These are phyloP conservation scores for Tetradesmus lagerheimii DNA, from an alignment of 139 green algal species.

Conservation along the genomic window DNA sequence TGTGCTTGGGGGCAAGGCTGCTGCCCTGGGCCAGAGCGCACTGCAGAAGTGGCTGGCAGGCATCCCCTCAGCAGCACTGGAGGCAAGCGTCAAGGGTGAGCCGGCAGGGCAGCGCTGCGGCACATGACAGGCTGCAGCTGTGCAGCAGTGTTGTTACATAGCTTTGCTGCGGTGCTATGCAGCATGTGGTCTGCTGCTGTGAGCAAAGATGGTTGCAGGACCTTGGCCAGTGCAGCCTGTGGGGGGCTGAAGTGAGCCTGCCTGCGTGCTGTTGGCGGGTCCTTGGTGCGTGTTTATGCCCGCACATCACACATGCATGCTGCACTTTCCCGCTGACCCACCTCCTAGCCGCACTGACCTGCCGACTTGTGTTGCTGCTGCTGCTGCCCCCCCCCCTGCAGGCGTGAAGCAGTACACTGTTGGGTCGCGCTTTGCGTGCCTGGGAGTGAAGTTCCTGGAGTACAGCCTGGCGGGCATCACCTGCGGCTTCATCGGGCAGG, in stretches of 20 bases:
- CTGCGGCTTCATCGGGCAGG: conserved; percentile 94
- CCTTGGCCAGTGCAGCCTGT: too few relatives aligned
- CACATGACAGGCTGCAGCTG: neutral
- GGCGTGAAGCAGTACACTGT: conserved; percentile 72
- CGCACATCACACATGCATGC: neutral
- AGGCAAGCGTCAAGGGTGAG: conserved; percentile 29
- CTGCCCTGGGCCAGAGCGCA: conserved; percentile 13
- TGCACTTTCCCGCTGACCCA: neutral
- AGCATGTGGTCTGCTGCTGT: too few relatives aligned
- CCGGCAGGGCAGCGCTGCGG: neutral
- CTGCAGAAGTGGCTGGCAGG: conserved; percentile 38
- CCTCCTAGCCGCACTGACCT: neutral
- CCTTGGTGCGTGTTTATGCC: too few relatives aligned
- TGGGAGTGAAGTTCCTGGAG: conserved; percentile 88
- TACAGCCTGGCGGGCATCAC: conserved; percentile 90
- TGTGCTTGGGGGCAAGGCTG: conserved; percentile 64
- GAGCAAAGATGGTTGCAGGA: too few relatives aligned
- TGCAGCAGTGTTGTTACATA: too few relatives aligned
- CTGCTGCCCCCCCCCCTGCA: neutral
- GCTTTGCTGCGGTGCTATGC: too few relatives aligned
- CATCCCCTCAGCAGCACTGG: conserved; percentile 37
- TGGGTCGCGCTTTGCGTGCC: conserved; percentile 67
- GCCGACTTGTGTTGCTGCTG: neutral
- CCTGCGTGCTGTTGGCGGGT: too few relatives aligned
- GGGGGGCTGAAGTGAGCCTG: too few relatives aligned